phyloP scores from a whole-genome alignment of 768 basidiomycete genomes.

The Lactifluus pinguis region DNA sequence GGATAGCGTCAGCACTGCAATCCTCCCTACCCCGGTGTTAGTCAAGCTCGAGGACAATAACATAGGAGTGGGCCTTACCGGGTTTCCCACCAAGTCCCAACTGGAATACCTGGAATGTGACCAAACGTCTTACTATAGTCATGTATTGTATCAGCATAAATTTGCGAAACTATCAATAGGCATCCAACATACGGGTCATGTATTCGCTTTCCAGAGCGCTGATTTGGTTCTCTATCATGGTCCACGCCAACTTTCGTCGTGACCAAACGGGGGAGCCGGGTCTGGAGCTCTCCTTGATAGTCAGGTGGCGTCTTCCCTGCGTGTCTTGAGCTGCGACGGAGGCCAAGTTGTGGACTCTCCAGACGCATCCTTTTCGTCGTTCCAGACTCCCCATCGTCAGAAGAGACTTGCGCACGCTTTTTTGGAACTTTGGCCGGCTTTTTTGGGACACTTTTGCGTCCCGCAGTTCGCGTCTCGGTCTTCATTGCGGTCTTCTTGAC shows the following conservation, averaged over 20 bases:
- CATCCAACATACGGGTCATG: conserved; percentile 42
- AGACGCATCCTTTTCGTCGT: conserved; percentile 2
- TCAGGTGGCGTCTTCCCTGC: conserved; percentile 43
- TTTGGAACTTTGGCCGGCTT: neutral
- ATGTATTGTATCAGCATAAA: neutral
- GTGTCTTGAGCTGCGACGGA: conserved; percentile 63
- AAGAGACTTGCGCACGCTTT: neutral
- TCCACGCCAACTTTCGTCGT: conserved; percentile 20
- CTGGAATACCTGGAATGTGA: conserved; percentile 63
- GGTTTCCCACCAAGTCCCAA: conserved; percentile 79
- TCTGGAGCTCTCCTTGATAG: conserved; percentile 36
- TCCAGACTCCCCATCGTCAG: neutral
- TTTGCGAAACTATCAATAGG: neutral
- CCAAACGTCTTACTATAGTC: conserved; percentile 64
- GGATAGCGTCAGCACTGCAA: conserved; percentile 69
- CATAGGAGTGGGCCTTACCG: conserved; percentile 32
- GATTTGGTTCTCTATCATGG: conserved; percentile 23
- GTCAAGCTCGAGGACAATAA: neutral
- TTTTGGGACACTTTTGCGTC: neutral
- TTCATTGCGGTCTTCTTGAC: neutral
- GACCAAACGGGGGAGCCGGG: conserved; percentile 3
- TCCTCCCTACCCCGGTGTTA: conserved; percentile 31
- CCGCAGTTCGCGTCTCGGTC: neutral
- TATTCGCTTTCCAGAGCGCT: conserved; percentile 23
- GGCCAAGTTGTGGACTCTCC: conserved; percentile 20